Base-by-base conservation (phyloP, 2,329 filamentous ascomycete genomes). In the Sphaerulina vaccinii region DNA sequence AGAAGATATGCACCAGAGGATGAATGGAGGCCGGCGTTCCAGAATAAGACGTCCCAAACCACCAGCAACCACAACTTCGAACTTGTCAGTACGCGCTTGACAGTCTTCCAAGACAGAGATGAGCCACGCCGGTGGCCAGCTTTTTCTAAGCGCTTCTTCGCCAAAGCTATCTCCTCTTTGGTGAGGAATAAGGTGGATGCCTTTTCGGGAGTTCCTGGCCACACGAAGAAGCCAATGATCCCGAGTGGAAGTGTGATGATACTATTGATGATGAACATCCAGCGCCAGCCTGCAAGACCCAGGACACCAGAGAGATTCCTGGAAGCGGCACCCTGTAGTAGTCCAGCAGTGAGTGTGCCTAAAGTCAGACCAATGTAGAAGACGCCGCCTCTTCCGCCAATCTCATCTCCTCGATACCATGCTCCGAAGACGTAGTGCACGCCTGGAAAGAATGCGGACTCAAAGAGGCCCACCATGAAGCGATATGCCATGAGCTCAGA, bases 11-110 rank as follows among this genome's bases (percentile, higher is more conserved):
- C 75, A 2, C 78, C 80, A 1, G 73, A 69, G 5, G 64, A 71
- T 1, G 73, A 74, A 40, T 79, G 75, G 55, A 63, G 53, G n/a
- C 73, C 65, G 4, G 73, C 71, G 52, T 82, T 82, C 77, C 78
- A 83, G 66, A 83, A 83, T 19, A 83, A 70, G 4, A 80, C 70
- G 40, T 80, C 75, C 23, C 79, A 69, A 1, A 77, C 53, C 0
- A 81, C 65, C 8, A 83, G 65, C 0, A 73, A 67, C 71, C 76
- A 83, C 43, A 83, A 74, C 13, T 75, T 75, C 58, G 71, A 73
- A 32, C 71, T 75, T 4, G 58, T 62, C 2, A 71, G 52, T 8
- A 80, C 66, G 2, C 61, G 55, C n/a, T 56, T 42, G n/a, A 69
- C n/a, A 0, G 62, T 59, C 13, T 48, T 49, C 56, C 59, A 62